These are phyloP conservation scores for Fistulinella staudtii DNA, from an alignment of 1,284 basidiomycete genomes.

Conservation along the genomic window DNA sequence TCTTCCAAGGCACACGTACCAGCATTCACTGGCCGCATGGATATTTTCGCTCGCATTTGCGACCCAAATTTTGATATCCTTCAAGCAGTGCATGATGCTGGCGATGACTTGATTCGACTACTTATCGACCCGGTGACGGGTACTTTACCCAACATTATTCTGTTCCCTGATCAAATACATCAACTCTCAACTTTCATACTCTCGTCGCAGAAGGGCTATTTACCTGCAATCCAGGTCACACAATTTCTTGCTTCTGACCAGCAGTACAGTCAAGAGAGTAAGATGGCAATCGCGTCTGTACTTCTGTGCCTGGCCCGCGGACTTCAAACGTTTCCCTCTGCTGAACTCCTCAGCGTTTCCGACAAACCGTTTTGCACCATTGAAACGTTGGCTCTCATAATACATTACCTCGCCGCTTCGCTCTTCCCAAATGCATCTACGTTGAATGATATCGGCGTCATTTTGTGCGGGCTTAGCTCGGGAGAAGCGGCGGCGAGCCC, in stretches of 20 bases:
- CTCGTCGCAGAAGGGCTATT: slow-evolving; percentile 32
- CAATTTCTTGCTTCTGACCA: slow-evolving; percentile 19
- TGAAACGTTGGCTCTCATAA: slow-evolving; percentile 45
- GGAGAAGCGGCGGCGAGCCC: slow-evolving; percentile 20
- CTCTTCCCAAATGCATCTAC: slow-evolving; percentile 52
- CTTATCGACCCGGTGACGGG: slow-evolving; percentile 35
- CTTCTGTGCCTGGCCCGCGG: slow-evolving; percentile 55
- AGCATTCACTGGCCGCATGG: slow-evolving; percentile 16
- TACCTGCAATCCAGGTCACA: slow-evolving; percentile 36
- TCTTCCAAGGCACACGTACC: slow-evolving; percentile 16
- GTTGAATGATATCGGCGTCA: slow-evolving; percentile 60
- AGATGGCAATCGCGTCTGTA: slow-evolving; percentile 48
- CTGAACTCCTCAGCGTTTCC: slow-evolving; percentile 26
- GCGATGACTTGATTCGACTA: slow-evolving; percentile 30
- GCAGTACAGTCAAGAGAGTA: slow-evolving; percentile 24
- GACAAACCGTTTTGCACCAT: slow-evolving; percentile 41
- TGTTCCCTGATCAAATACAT: slow-evolving; percentile 42
- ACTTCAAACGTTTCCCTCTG: slow-evolving; percentile 37
- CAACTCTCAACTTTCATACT: slow-evolving; percentile 38
- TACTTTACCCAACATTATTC: slow-evolving; percentile 41
- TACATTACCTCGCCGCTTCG: slow-evolving; percentile 57
- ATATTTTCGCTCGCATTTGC: slow-evolving; percentile 22
- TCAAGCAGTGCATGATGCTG: slow-evolving; percentile 33
- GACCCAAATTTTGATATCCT: slow-evolving; percentile 33
- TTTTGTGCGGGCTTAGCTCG: slow-evolving; percentile 46